Evolutionary conservation across 179 eudicot species (phyloP).

Genomic region (Dionaea muscipula): DNA sequence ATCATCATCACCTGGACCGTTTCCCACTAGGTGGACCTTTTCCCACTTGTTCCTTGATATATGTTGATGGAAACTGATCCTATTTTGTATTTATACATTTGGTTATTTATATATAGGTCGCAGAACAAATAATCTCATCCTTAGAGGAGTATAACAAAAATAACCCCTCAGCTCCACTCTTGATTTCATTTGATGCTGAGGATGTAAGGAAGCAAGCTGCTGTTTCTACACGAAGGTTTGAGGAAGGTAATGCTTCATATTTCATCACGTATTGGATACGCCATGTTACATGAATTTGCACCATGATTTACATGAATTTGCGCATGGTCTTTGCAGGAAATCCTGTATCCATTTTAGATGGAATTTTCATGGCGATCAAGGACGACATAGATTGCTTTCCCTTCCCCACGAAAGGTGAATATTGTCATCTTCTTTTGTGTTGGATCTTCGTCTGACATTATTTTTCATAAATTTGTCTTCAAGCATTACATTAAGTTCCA

Average conservation of each 20-base stretch:
- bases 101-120: no score
- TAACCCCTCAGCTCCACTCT: constrained; percentile 55
- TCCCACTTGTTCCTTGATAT: no score
- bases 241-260: constrained; percentile 47
- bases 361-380: constrained; percentile 79
- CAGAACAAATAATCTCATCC: constrained; percentile 61
- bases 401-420: constrained; percentile 60
- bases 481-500: constrained; percentile 6
- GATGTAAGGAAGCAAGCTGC: constrained; percentile 88
- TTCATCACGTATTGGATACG: constrained; percentile 4
- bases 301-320: neutral
- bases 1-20: neutral
- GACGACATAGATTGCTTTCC: constrained; percentile 95
- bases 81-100: no score
- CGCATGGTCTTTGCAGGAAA: constrained; percentile 53
- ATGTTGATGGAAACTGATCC: no score
- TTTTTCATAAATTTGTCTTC: neutral
- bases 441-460: constrained; percentile 1
- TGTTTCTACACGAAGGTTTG: constrained; percentile 74
- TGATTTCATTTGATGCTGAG: constrained; percentile 63
- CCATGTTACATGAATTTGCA: neutral
- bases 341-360: constrained; percentile 75
- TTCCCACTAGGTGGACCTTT: neutral
- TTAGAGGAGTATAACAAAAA: constrained; percentile 66
- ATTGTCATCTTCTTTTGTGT: neutral